Evolutionary conservation across 106 monocot genomes (phyloP).

Genomic region (Alisma plantagoaquatica): DNA sequence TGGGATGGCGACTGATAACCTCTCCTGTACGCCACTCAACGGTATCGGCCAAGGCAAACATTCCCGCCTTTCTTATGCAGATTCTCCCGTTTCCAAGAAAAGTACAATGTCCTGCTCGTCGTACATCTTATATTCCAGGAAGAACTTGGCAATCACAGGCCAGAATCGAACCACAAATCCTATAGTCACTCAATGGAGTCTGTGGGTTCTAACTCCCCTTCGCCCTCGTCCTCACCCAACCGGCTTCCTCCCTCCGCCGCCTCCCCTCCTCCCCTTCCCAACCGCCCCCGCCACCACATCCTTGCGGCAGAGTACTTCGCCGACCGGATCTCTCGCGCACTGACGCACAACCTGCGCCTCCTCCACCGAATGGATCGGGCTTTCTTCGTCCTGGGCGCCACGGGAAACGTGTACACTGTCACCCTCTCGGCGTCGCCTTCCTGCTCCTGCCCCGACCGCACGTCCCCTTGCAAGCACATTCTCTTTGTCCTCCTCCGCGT

Average conservation of each 20-base stretch:
- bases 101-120: not conserved
- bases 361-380: conserved; percentile 56
- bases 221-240: no score
- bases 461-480: conserved; percentile 78
- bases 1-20: no score
- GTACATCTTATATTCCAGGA: not conserved
- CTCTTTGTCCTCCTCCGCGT: conserved; percentile 87
- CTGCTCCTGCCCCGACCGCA: conserved; percentile 83
- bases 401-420: conserved; percentile 81
- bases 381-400: conserved; percentile 77
- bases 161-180: no score
- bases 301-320: no score
- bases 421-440: conserved; percentile 34
- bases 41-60: not conserved
- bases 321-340: conserved; percentile 61
- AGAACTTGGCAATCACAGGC: no score
- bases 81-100: not conserved
- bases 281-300: no score
- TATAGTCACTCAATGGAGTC: no score
- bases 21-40: conserved; percentile 5
- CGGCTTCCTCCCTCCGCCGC: not conserved
- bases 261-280: conserved; percentile 13
- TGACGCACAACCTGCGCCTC: conserved; percentile 57
- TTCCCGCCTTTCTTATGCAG: not conserved
- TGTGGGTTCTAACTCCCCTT: conserved; percentile 17